Base-by-base conservation (phyloP, 2,329 filamentous ascomycete genomes). In the Cadophora sp. region DNA sequence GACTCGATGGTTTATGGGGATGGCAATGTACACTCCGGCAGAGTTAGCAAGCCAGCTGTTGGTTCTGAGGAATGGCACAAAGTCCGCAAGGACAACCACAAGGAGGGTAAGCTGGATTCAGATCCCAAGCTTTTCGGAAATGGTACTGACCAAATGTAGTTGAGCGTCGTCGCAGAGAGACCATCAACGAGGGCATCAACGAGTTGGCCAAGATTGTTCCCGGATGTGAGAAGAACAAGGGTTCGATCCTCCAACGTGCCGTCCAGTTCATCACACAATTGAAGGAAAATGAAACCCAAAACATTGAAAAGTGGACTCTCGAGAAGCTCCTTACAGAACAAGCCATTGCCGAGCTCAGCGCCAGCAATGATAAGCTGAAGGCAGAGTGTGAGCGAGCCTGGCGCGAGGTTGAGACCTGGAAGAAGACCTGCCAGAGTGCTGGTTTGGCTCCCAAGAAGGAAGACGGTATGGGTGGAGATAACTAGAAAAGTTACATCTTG, bases 1-100 rank as follows among this genome's bases (percentile, higher is more conserved):
- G 68, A 69, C 22, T 71, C 73, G 48, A 67, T 75, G 51, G 74
- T 71, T 64, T 78, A 74, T 77, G 81, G 73, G 78, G 80, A 74
- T 74, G 66, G 78, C 79, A 50, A 83, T 53, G 80, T 84, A 39
- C 71, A 72, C 33, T 66, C 67, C 64, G 72, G 72, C 20, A 65
- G 74, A 68, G 60, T 68, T 33, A 81, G 85, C 66, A 98, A 97
- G 80, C 94, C 94, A 8, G 88, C 90, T 7, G 96, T 98, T n/a
- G 96, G 96, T 2, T 96, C 94, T 1, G 93, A 97, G 63, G 95
- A 98, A 80, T 99, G 96, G 96, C 96, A 99, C 79, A 97, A 97
- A 79, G 90, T 97, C 75, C 89, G 96, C 69, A 96, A 97, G 78
- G 95, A 98, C 76, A 99, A 98, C 72, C 96, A 99, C 82, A 99